Evolutionary conservation across 331 rosid species (phyloP).

Genomic region (Quercus tomentella): DNA sequence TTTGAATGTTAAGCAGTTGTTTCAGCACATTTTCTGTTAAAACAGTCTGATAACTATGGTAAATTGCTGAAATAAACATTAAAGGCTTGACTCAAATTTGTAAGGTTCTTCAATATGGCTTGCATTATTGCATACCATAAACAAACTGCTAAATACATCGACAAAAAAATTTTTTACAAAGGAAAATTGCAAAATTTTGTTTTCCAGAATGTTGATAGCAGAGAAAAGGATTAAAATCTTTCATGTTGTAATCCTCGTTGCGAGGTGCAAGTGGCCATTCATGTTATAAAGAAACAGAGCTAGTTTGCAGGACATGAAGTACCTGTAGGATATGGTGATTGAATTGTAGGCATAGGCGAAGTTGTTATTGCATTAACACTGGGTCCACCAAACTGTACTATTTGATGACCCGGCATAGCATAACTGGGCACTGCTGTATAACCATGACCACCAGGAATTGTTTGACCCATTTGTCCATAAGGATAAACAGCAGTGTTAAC

Average conservation of each 20-base stretch:
- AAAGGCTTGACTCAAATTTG: neutral
- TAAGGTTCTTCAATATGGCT: neutral
- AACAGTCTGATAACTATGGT: neutral
- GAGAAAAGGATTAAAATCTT: neutral
- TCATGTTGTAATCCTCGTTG: neutral
- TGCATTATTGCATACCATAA: neutral
- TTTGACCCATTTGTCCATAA: conserved; percentile 81
- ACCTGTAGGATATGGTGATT: conserved; percentile 85
- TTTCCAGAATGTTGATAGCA: neutral
- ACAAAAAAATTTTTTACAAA: neutral
- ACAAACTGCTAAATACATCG: neutral
- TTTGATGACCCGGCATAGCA: conserved; percentile 75
- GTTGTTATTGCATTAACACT: conserved; percentile 70
- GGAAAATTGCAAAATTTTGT: neutral
- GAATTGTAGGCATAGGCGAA: conserved; percentile 73
- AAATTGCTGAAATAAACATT: neutral
- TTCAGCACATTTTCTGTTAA: neutral
- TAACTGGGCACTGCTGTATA: conserved; percentile 74
- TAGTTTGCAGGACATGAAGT: conserved; percentile 5
- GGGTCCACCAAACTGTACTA: conserved; percentile 77
- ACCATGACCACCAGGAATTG: conserved; percentile 72
- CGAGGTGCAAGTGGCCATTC: neutral
- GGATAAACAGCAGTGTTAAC: conserved; percentile 62
- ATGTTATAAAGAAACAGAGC: neutral
- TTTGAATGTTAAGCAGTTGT: neutral